phyloP scores from a whole-genome alignment of 768 basidiomycete genomes.

The Fomitopsis serialis region DNA sequence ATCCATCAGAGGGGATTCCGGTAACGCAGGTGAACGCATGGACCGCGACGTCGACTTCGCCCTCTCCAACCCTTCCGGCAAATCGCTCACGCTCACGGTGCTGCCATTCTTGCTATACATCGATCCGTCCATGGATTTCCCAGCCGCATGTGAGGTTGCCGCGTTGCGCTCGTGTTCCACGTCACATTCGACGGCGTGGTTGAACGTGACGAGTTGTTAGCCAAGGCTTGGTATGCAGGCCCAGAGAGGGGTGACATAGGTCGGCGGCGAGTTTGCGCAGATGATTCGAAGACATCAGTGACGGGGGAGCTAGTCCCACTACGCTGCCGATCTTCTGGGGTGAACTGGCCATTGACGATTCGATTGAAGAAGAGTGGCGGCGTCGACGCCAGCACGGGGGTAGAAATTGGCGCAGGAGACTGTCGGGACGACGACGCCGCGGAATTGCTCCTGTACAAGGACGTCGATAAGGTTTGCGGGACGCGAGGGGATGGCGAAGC shows the following conservation, averaged over 20 bases:
- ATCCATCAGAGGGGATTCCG: conserved; percentile 53
- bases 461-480: conserved; percentile 31
- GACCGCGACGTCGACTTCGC: conserved; percentile 43
- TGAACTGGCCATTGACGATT: conserved; percentile 58
- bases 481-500: conserved; percentile 25
- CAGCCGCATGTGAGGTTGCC: not conserved
- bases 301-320: conserved; percentile 8
- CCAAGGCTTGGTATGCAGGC: conserved; percentile 55
- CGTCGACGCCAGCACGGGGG: conserved; percentile 32
- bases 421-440: conserved; percentile 44
- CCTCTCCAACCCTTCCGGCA: conserved; percentile 20
- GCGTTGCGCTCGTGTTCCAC: conserved; percentile 46
- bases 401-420: conserved; percentile 42
- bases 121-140: not conserved
- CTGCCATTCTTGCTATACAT: conserved; percentile 27
- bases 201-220: conserved; percentile 37
- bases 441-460: conserved; percentile 49
- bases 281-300: conserved; percentile 34
- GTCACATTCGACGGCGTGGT: conserved; percentile 70
- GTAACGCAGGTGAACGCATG: conserved; percentile 48
- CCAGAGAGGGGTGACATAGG: conserved; percentile 71
- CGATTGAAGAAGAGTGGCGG: conserved; percentile 50
- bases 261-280: conserved; percentile 50
- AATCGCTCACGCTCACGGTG: conserved; percentile 22
- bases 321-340: conserved; percentile 44